Evolutionary conservation across 352 stramenopile species (phyloP), one percentile per base, ranked within the genome.

Genomic region (Globisporangium lucens): DNA sequence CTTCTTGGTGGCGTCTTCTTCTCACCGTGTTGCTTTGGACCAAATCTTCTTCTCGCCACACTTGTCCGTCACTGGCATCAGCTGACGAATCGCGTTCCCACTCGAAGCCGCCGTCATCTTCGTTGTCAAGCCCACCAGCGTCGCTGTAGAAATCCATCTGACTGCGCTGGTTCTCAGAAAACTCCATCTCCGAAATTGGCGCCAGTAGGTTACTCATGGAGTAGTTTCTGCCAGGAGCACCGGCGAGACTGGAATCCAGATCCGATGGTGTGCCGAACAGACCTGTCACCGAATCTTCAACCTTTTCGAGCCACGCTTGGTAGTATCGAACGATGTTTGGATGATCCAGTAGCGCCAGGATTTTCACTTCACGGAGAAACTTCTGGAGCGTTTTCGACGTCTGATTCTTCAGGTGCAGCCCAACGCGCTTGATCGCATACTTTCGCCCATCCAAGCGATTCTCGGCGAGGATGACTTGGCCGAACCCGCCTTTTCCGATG

Each of bases 261-360:
- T 66, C 59, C 53, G 65, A 72, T 57, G 70, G 55, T 17, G 63
- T 72, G 22, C 70, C 73, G 6, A 68, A 73, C 9, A 69, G 46
- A 30, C 30, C 63, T 6, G 36, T 70, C 46, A 65, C 63, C 4
- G 69, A 76, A 57, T 93, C 77, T 66, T 90, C 88, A 3, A 97
- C 81, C 56, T 92, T 95, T 64, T 97, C 90, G 5, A 97, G 72
- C 90, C 90, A 97, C 20, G 90, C 90, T 68, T 93, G 82, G 65
- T 98, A 98, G 71, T 95, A 96, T 29, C 93, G 79, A 2, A 98
- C 93, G 58, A 98, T 96, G 77, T 98, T 98, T 1, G 89, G 79
- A 80, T 98, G 93, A 73, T 98, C 93, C 38, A 98, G 74, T 43
- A 94, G 66, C 3, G 92, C 93, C 35, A 98, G 70, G 73, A 97